phyloP scores from a whole-genome alignment of 2,329 filamentous ascomycete species.

The Berkeleyomyces rouxiae region DNA sequence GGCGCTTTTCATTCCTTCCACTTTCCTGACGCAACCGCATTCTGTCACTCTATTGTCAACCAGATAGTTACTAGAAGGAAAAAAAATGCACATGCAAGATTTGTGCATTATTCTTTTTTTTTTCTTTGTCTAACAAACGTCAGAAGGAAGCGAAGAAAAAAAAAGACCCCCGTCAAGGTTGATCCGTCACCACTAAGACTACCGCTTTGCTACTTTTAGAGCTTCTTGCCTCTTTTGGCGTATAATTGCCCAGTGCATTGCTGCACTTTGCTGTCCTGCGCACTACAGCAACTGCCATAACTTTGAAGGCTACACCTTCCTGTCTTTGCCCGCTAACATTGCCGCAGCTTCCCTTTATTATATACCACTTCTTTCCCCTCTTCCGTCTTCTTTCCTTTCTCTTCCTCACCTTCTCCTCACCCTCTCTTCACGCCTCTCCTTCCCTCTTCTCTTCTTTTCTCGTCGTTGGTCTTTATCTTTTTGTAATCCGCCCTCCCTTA shows the following conservation, averaged over 20 bases:
- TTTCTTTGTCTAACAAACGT: neutral
- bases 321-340: neutral
- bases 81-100: neutral
- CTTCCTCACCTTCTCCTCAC: neutral
- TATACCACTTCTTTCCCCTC: constrained; percentile 1
- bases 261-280: neutral
- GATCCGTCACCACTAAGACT: neutral
- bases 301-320: neutral
- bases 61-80: neutral
- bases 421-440: neutral
- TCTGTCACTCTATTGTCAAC: too few relatives aligned
- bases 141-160: neutral
- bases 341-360: neutral
- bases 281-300: neutral
- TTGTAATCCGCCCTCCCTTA: too few relatives aligned
- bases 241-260: neutral
- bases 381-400: neutral
- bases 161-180: neutral
- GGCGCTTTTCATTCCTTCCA: too few relatives aligned
- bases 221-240: neutral
- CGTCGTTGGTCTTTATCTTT: too few relatives aligned
- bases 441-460: neutral
- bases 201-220: neutral
- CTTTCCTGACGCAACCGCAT: too few relatives aligned
- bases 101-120: neutral